These are phyloP conservation scores for Verticillium zaregamsianum DNA, from an alignment of 2,329 filamentous ascomycete species.

Conservation along the genomic window DNA sequence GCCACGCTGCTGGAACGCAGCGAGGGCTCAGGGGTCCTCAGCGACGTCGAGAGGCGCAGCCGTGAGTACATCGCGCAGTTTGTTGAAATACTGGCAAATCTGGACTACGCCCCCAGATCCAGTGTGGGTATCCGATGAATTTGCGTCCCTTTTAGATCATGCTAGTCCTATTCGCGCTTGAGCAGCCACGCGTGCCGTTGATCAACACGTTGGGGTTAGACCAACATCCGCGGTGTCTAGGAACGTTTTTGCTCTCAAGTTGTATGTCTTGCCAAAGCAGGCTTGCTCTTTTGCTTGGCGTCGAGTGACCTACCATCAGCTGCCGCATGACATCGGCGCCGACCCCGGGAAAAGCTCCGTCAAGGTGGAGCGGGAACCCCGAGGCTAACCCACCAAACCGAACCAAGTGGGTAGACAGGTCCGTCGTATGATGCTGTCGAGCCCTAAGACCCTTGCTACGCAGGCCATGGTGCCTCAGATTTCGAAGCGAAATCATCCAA, in stretches of 20 bases:
- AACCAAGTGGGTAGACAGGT: not conserved
- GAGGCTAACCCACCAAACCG: not conserved
- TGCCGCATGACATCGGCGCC: not conserved
- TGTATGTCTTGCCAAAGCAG: too few species aligned
- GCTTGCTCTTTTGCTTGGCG: too few species aligned
- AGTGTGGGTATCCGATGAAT: not conserved
- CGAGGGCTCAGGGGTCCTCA: not conserved
- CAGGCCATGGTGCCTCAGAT: not conserved
- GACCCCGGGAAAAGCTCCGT: not conserved
- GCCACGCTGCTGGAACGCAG: conserved; percentile 14
- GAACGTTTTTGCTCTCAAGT: too few species aligned
- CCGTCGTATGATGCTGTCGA: not conserved
- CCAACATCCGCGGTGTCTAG: too few species aligned
- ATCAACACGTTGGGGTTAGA: too few species aligned
- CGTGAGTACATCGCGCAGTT: conserved; percentile 3
- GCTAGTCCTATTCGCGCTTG: not conserved
- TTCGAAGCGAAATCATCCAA: not conserved
- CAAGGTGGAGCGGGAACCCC: not conserved
- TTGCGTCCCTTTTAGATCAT: not conserved
- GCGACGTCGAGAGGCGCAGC: conserved; percentile 3
- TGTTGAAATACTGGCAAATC: conserved; percentile 1
- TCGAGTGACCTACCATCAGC: too few species aligned
- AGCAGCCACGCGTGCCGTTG: too few species aligned
- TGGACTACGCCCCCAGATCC: conserved; percentile 1
- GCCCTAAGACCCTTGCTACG: not conserved